Evolutionary conservation across 352 stramenopile species (phyloP).

Genomic region (Aphanomyces astaci): DNA sequence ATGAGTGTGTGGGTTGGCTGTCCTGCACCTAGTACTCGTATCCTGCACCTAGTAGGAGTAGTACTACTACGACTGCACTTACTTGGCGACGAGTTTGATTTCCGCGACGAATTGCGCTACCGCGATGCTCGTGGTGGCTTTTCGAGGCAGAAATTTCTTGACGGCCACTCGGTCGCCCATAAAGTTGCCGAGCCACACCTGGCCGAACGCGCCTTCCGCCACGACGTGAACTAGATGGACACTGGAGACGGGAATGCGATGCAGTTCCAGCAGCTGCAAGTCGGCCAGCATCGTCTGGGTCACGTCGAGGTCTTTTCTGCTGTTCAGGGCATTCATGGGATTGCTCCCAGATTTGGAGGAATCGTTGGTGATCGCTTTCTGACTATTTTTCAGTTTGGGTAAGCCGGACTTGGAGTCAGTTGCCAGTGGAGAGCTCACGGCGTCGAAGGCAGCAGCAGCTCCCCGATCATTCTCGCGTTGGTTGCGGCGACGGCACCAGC

Average conservation of each 20-base stretch:
- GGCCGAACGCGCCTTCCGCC: constrained; percentile 49
- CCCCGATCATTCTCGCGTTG: not conserved
- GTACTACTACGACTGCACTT: no score
- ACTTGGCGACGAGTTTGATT: constrained; percentile 6
- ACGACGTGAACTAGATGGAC: constrained; percentile 47
- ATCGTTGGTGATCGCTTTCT: no score
- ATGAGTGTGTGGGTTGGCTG: not conserved
- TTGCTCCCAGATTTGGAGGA: no score
- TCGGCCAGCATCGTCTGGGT: not conserved
- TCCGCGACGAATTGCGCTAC: not conserved
- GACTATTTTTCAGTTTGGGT: no score
- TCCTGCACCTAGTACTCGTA: no score
- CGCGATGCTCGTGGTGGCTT: not conserved
- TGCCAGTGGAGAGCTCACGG: not conserved
- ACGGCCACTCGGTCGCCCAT: constrained; percentile 59
- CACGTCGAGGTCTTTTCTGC: not conserved
- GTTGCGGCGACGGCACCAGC: not conserved
- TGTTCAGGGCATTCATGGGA: no score
- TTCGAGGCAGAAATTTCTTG: constrained; percentile 32
- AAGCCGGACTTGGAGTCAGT: no score
- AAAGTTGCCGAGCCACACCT: constrained; percentile 60
- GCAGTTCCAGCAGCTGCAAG: constrained; percentile 39
- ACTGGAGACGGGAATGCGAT: not conserved
- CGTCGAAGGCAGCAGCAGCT: not conserved
- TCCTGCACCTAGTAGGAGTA: no score